Percentiles rank a stretch among this genome's conserved stretches.
These are phyloP conservation scores for Arabis alpina DNA, from an alignment of 345 rosid species.

Conservation along the genomic window DNA sequence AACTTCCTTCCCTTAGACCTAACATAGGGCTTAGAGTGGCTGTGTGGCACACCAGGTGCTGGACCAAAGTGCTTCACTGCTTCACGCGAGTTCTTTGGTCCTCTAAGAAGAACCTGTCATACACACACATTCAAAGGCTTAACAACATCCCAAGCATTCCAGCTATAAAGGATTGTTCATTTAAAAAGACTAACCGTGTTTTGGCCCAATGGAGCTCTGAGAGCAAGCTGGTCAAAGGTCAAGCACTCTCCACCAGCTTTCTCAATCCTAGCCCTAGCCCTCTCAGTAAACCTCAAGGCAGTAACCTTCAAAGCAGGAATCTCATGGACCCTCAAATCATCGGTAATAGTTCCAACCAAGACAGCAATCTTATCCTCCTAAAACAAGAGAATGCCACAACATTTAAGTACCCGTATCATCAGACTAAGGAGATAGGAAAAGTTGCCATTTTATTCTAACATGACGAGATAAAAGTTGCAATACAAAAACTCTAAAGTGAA, in stretches of 20 bases:
- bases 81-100: constrained; percentile 91
- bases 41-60: constrained; percentile 97
- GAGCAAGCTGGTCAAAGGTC: constrained; percentile 93
- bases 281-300: constrained; percentile 88
- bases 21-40: constrained; percentile 83
- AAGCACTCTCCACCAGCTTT: constrained; percentile 96
- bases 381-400: not conserved
- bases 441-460: too few species aligned
- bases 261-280: constrained; percentile 90
- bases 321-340: constrained; percentile 80
- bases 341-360: constrained; percentile 80
- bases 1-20: constrained; percentile 84
- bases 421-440: too few species aligned
- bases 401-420: not conserved
- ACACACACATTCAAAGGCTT: not conserved
- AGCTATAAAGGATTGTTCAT: not conserved
- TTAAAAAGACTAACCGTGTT: constrained; percentile 62
- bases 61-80: constrained; percentile 97
- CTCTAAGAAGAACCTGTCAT: constrained; percentile 75
- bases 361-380: constrained; percentile 84
- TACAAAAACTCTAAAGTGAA: not conserved
- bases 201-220: constrained; percentile 91
- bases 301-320: constrained; percentile 81
- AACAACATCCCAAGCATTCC: not conserved
- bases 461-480: not conserved